Percentiles rank a stretch among this genome's conserved stretches.
These are phyloP conservation scores for Spergularia marina DNA, from an alignment of 148 eudicot species.

Conservation along the genomic window DNA sequence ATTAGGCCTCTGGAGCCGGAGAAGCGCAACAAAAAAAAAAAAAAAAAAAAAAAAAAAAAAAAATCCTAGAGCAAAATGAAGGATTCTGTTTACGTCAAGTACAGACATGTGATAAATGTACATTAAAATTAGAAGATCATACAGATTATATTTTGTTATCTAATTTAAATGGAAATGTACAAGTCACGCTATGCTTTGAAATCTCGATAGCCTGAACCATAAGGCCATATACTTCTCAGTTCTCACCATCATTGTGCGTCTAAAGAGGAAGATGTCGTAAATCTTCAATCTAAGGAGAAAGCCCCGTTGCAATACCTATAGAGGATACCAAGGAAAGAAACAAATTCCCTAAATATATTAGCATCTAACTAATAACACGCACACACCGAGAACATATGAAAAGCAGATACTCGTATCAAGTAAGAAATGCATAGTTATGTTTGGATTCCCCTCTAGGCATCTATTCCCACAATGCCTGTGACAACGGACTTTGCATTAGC, in stretches of 20 bases:
- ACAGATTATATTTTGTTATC: no score
- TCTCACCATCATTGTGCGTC: neutral
- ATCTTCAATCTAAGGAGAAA: conserved; percentile 52
- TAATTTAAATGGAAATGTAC: neutral
- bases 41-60: no score
- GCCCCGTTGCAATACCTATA: conserved; percentile 71
- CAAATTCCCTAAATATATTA: no score
- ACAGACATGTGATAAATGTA: neutral
- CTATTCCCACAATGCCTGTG: neutral
- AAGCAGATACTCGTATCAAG: no score
- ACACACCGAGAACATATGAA: no score
- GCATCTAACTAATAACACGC: neutral
- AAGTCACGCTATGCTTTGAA: neutral
- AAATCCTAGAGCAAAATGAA: no score
- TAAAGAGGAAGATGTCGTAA: neutral
- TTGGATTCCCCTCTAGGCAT: neutral
- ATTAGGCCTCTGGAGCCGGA: no score
- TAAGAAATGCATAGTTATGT: no score
- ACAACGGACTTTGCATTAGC: neutral
- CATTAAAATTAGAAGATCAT: neutral
- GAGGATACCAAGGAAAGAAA: neutral
- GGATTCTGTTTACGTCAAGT: neutral
- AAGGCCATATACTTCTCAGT: neutral
- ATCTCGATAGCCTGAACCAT: neutral
- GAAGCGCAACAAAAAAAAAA: no score